Percentiles rank a stretch among this genome's conserved stretches.
These are phyloP conservation scores for Apiotrichum veenhuisii DNA, from an alignment of 1,284 basidiomycete species.

Conservation along the genomic window DNA sequence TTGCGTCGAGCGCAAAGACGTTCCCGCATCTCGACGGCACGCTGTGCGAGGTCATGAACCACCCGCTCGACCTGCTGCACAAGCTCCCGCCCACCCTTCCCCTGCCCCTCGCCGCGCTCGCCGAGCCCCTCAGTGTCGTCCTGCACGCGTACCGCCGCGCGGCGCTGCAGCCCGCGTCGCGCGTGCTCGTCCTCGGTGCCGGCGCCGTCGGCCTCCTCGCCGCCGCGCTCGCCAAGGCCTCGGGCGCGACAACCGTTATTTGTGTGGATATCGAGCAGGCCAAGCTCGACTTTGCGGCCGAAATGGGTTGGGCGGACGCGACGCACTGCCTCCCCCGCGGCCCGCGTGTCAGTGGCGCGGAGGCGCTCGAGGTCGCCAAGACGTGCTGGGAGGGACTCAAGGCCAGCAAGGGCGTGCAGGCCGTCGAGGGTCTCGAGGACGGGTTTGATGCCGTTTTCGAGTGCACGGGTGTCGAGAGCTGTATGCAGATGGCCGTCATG, in stretches of 20 bases:
- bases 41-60: slow-evolving; percentile 80
- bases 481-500: slow-evolving; percentile 81
- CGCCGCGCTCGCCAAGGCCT: slow-evolving; percentile 68
- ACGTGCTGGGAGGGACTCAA: slow-evolving; percentile 55
- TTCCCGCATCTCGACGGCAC: slow-evolving; percentile 92
- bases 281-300: slow-evolving; percentile 70
- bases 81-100: slow-evolving; percentile 75
- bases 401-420: slow-evolving; percentile 24
- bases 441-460: slow-evolving; percentile 88
- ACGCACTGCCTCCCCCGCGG: slow-evolving; percentile 63
- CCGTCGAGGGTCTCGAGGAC: slow-evolving; percentile 55
- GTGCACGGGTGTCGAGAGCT: slow-evolving; percentile 88
- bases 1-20: slow-evolving; percentile 83
- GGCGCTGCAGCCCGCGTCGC: slow-evolving; percentile 58
- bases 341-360: slow-evolving; percentile 54
- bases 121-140: slow-evolving; percentile 86
- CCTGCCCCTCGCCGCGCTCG: slow-evolving; percentile 75
- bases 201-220: slow-evolving; percentile 89
- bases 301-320: slow-evolving; percentile 70
- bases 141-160: slow-evolving; percentile 76
- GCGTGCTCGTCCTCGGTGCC: slow-evolving; percentile 82
- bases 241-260: slow-evolving; percentile 67
- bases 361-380: slow-evolving; percentile 65
- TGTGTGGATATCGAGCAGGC: slow-evolving; percentile 80
- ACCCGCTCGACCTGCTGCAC: slow-evolving; percentile 77